Percentiles rank a stretch among this genome's conserved stretches.
Conservation (phyloP, 2,329 filamentous ascomycete genomes). For the Microdochium trichocladiopsis region DNA sequence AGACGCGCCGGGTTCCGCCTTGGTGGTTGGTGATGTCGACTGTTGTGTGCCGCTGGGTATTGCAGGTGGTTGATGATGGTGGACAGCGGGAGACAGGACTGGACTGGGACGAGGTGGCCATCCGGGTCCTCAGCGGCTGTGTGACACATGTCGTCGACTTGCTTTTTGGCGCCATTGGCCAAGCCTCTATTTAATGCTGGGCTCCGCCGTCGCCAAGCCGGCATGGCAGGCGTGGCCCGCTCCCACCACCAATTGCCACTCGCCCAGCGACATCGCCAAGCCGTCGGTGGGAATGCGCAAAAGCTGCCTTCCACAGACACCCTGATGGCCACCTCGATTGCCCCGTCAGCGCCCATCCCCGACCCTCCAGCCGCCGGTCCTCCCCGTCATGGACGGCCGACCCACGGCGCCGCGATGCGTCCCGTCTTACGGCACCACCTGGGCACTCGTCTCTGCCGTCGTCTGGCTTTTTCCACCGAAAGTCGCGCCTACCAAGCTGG, state of each 20-base stretch:
- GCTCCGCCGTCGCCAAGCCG: neutral
- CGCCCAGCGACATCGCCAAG: neutral
- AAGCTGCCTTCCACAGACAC: constrained; percentile 9
- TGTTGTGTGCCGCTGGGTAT: no score
- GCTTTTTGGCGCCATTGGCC: neutral
- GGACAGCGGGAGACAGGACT: no score
- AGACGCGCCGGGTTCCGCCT: neutral
- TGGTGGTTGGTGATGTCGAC: no score
- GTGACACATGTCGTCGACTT: neutral
- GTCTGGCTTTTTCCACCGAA: no score
- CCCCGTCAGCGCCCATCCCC: neutral
- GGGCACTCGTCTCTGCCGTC: neutral
- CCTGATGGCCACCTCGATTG: constrained; percentile 6
- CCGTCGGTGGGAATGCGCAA: neutral
- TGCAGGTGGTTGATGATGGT: no score
- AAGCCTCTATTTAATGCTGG: neutral
- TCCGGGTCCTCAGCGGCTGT: neutral
- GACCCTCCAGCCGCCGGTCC: no score
- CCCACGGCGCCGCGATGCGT: no score
- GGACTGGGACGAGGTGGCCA: neutral
- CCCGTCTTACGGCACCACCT: neutral
- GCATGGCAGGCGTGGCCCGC: neutral
- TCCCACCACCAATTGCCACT: neutral
- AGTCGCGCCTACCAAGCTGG: neutral
- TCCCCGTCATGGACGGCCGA: no score